Conservation (phyloP, 305 asterid genomes). For the Fraxinus angustifolia region DNA sequence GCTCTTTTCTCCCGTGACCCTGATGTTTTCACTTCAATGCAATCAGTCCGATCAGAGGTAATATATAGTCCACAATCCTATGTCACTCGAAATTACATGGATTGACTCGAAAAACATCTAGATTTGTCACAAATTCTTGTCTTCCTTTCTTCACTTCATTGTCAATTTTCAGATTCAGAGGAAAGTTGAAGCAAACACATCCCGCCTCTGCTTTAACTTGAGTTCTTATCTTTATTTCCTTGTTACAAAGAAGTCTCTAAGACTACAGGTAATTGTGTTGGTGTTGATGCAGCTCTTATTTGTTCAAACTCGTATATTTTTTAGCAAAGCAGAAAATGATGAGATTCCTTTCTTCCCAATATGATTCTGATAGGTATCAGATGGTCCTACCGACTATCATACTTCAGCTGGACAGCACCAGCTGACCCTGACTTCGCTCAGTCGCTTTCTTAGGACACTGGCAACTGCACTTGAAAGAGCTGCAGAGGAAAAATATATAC, state of each 20-base stretch:
- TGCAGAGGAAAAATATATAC: conserved; percentile 76
- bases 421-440: conserved; percentile 68
- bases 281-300: background rate
- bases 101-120: background rate
- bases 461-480: conserved; percentile 67
- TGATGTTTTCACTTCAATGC: conserved; percentile 50
- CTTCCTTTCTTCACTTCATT: conserved; percentile 8
- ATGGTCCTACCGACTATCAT: conserved; percentile 45
- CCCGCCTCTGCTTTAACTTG: conserved; percentile 82
- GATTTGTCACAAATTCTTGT: background rate
- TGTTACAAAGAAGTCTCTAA: conserved; percentile 67
- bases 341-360: conserved; percentile 11
- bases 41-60: conserved; percentile 66
- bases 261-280: conserved; percentile 61
- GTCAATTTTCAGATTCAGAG: conserved; percentile 47
- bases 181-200: conserved; percentile 64
- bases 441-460: conserved; percentile 59
- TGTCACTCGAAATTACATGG: conserved; percentile 1
- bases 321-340: conserved; percentile 3
- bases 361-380: conserved; percentile 58
- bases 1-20: conserved; percentile 62
- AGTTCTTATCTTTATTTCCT: conserved; percentile 88
- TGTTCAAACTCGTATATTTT: conserved; percentile 6
- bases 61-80: conserved; percentile 10
- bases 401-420: conserved; percentile 59